A percentile compares a stretch with the other conserved stretches of the same genome.
phyloP scores from a whole-genome alignment of 2,329 filamentous ascomycete species.

The Pseudocercospora cruenta region DNA sequence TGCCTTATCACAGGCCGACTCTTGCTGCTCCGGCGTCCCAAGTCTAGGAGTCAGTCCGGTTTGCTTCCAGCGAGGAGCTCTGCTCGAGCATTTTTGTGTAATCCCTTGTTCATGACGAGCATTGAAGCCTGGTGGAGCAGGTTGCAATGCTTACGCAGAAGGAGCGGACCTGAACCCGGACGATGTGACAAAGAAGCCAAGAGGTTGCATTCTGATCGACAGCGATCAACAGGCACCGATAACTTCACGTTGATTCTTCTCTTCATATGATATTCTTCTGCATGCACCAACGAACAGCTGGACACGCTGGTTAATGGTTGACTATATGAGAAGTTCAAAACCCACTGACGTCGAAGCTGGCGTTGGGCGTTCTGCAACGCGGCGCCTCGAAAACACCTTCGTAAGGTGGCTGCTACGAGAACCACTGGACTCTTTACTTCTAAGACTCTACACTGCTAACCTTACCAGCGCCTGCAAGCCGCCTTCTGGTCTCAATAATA shows the following conservation, averaged over 20 bases:
- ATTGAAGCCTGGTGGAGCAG: neutral
- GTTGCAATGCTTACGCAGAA: neutral
- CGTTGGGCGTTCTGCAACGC: neutral
- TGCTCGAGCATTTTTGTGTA: neutral
- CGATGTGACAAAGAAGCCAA: neutral
- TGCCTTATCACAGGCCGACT: neutral
- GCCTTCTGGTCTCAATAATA: neutral
- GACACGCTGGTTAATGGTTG: neutral
- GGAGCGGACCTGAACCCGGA: neutral
- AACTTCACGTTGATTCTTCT: neutral
- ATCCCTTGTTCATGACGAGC: neutral
- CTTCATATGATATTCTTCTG: neutral
- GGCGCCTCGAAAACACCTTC: neutral
- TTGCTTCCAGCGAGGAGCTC: neutral
- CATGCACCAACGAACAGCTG: neutral
- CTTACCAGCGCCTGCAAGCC: neutral
- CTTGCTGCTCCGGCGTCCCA: neutral
- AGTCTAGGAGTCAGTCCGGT: neutral
- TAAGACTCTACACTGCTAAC: neutral
- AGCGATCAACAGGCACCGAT: neutral
- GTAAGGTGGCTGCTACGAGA: neutral
- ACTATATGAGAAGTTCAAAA: neutral
- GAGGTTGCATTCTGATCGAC: conserved; percentile 2
- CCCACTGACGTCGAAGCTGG: neutral
- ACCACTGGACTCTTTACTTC: neutral